These are phyloP conservation scores for Eimeria falciformis DNA, from an alignment of 169 alveolate species.

Conservation along the genomic window DNA sequence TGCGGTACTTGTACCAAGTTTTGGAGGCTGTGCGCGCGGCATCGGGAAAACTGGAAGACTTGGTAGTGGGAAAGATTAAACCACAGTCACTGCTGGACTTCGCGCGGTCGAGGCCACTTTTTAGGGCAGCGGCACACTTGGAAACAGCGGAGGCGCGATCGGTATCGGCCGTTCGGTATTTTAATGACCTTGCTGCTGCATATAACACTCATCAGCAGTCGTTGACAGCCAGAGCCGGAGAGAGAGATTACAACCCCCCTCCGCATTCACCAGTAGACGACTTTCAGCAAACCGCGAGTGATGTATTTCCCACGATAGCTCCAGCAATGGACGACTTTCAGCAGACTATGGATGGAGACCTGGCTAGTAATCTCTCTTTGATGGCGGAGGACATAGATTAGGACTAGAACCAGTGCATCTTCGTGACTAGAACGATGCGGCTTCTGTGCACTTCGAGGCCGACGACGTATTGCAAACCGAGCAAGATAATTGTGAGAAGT, in stretches of 20 bases:
- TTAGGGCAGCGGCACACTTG: conserved; percentile 31
- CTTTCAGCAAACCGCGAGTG: no score
- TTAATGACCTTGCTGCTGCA: conserved; percentile 9
- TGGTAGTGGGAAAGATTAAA: conserved; percentile 21
- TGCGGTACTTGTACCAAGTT: conserved; percentile 2
- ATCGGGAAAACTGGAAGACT: background rate
- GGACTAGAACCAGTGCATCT: background rate
- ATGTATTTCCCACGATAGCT: no score
- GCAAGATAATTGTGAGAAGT: no score
- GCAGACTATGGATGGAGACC: background rate
- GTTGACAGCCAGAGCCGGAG: background rate
- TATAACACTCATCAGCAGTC: background rate
- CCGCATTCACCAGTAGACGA: background rate
- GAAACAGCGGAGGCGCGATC: conserved; percentile 27
- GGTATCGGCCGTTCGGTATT: conserved; percentile 4
- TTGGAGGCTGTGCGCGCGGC: background rate
- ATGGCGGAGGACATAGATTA: conserved; percentile 29
- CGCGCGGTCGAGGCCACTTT: conserved; percentile 25
- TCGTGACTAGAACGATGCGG: no score
- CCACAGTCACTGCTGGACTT: conserved; percentile 26
- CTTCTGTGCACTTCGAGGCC: no score
- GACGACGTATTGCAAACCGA: no score
- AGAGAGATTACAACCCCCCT: background rate
- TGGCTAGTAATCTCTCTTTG: background rate
- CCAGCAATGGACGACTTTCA: conserved; percentile 2